Conservation (phyloP, 2,329 filamentous ascomycete genomes). For the Bipolaris cookei region DNA sequence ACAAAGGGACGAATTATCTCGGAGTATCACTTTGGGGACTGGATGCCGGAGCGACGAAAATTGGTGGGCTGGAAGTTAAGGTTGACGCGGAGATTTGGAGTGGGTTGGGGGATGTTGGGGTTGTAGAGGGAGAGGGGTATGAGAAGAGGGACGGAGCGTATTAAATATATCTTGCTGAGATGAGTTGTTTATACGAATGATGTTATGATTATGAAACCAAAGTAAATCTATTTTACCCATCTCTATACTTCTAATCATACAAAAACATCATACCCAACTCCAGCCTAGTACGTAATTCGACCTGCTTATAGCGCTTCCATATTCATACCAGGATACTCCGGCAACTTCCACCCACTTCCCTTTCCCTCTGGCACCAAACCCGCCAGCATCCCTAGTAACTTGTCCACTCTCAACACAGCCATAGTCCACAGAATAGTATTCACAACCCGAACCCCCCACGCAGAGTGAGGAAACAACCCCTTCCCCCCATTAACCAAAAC, state of each 20-base stretch:
- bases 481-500: neutral
- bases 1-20: slow-evolving; percentile 72
- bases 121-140: slow-evolving; percentile 57
- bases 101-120: slow-evolving; percentile 54
- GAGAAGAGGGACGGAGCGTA: slow-evolving; percentile 59
- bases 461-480: neutral
- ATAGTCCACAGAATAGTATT: slow-evolving; percentile 1
- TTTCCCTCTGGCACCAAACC: neutral
- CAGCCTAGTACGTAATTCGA: neutral
- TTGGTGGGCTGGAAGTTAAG: slow-evolving; percentile 61
- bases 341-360: slow-evolving; percentile 3
- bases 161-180: slow-evolving; percentile 33
- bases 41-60: slow-evolving; percentile 61
- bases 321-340: slow-evolving; percentile 23
- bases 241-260: neutral
- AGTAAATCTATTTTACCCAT: no score
- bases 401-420: neutral
- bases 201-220: no score
- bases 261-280: neutral
- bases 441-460: neutral
- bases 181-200: no score
- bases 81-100: slow-evolving; percentile 60
- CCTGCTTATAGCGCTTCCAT: neutral
- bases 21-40: slow-evolving; percentile 73
- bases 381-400: neutral